These are phyloP conservation scores for Daldinia bambusicola DNA, from an alignment of 495 filamentous ascomycete species.

Conservation along the genomic window DNA sequence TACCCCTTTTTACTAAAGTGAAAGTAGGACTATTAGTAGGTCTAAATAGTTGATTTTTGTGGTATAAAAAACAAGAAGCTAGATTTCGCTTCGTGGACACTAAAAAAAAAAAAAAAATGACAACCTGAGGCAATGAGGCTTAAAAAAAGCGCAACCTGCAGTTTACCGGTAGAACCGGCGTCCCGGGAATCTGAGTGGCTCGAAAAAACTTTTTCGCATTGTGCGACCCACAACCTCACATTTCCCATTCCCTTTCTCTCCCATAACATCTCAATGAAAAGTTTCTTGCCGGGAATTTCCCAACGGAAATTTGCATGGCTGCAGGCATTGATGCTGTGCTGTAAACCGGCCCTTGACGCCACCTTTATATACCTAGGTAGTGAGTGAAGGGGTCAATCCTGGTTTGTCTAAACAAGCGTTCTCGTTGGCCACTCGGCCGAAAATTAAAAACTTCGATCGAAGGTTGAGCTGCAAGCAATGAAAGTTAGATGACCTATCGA, in stretches of 20 bases:
- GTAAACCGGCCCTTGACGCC: background rate
- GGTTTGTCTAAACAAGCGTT: slow-evolving; percentile 6
- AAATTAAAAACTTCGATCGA: slow-evolving; percentile 35
- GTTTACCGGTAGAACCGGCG: background rate
- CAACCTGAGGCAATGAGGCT: slow-evolving; percentile 37
- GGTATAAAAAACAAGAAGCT: background rate
- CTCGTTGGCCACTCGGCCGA: slow-evolving; percentile 28
- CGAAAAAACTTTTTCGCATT: slow-evolving; percentile 29
- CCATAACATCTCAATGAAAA: background rate
- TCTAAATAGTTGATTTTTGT: background rate
- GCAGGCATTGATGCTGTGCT: background rate
- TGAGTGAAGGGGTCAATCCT: slow-evolving; percentile 18
- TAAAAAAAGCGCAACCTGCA: slow-evolving; percentile 27
- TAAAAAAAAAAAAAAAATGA: slow-evolving; percentile 9
- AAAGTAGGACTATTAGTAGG: background rate
- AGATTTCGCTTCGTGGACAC: background rate
- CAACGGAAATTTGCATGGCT: slow-evolving; percentile 36
- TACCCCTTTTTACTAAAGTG: background rate
- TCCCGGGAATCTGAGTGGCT: slow-evolving; percentile 20
- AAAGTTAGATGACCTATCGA: slow-evolving; percentile 26
- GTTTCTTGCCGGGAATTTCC: slow-evolving; percentile 20
- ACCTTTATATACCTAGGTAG: too few relatives aligned
- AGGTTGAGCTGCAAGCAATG: slow-evolving; percentile 30
- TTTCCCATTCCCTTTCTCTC: slow-evolving; percentile 22
- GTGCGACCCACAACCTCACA: slow-evolving; percentile 22